These are phyloP conservation scores for Aspergillus flavus DNA, from an alignment of 2,329 filamentous ascomycete species.

Conservation along the genomic window DNA sequence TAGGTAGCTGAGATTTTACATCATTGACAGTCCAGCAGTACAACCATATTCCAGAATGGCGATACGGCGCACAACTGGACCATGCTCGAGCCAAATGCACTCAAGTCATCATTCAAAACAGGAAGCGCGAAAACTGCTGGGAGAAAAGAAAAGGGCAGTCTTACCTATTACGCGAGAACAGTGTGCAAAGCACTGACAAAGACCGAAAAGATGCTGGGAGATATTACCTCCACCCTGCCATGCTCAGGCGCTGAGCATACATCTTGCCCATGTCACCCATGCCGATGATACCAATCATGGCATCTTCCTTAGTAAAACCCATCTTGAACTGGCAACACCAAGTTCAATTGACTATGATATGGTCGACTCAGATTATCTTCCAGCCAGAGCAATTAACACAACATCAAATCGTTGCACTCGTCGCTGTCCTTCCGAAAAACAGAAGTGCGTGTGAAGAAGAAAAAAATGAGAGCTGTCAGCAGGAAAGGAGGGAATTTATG, in stretches of 20 bases:
- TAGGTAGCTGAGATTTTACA: conserved; percentile 99
- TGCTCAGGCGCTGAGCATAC: conserved; percentile 87
- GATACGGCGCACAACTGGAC: conserved; percentile 61
- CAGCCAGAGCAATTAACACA: neutral
- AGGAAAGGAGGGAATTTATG: conserved; percentile 10
- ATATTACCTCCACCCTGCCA: conserved; percentile 83
- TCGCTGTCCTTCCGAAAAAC: neutral
- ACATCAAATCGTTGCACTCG: neutral
- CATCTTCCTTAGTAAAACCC: conserved; percentile 60
- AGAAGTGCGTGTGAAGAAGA: neutral
- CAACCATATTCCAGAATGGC: conserved; percentile 73
- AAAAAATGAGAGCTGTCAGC: neutral
- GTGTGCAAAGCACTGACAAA: conserved; percentile 1
- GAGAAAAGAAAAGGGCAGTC: conserved; percentile 21
- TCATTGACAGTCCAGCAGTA: conserved; percentile 78
- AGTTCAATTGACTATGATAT: neutral
- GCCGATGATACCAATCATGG: conserved; percentile 89
- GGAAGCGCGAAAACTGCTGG: conserved; percentile 9
- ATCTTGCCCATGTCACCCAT: conserved; percentile 99
- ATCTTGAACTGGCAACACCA: conserved; percentile 21
- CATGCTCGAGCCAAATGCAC: conserved; percentile 99
- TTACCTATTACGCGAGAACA: conserved; percentile 34
- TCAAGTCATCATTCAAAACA: conserved; percentile 90
- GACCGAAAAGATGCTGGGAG: conserved; percentile 7
- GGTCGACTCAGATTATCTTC: neutral